phyloP scores from a whole-genome alignment of 441 rosid species.

The Brassica balearica region DNA sequence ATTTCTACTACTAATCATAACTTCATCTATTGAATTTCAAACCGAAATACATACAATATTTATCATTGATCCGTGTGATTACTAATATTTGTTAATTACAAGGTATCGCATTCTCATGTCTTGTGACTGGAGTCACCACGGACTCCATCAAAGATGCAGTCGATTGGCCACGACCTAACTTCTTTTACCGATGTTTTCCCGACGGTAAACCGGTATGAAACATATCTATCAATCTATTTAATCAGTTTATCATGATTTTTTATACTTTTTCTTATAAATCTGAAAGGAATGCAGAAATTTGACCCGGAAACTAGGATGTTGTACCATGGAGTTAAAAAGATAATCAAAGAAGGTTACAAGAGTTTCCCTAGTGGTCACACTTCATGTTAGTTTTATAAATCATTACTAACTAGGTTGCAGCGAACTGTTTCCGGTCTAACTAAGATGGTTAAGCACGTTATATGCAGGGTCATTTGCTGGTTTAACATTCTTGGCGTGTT shows the following conservation, averaged over 20 bases:
- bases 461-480: slow-evolving; percentile 59
- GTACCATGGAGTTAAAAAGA: slow-evolving; percentile 49
- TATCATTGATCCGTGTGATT: not conserved
- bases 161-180: slow-evolving; percentile 64
- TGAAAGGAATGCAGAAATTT: slow-evolving; percentile 43
- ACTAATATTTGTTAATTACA: slow-evolving; percentile 14
- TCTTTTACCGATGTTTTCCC: slow-evolving; percentile 63
- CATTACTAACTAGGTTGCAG: not conserved
- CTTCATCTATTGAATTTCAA: not conserved
- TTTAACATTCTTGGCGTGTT: not conserved
- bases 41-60: not conserved
- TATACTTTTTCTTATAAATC: slow-evolving; percentile 11
- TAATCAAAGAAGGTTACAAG: slow-evolving; percentile 60
- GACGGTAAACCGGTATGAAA: slow-evolving; percentile 53
- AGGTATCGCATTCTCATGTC: slow-evolving; percentile 53
- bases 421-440: not conserved
- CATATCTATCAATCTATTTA: slow-evolving; percentile 1
- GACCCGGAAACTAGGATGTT: slow-evolving; percentile 46
- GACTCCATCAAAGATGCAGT: slow-evolving; percentile 62
- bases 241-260: not conserved
- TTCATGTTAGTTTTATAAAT: slow-evolving; percentile 49
- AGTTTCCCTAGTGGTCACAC: slow-evolving; percentile 69
- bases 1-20: not conserved
- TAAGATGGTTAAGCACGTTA: not conserved
- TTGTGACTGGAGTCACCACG: slow-evolving; percentile 56